Base-by-base conservation (phyloP, 2,329 filamentous ascomycete genomes). In the Hypoxylon sp. region DNA sequence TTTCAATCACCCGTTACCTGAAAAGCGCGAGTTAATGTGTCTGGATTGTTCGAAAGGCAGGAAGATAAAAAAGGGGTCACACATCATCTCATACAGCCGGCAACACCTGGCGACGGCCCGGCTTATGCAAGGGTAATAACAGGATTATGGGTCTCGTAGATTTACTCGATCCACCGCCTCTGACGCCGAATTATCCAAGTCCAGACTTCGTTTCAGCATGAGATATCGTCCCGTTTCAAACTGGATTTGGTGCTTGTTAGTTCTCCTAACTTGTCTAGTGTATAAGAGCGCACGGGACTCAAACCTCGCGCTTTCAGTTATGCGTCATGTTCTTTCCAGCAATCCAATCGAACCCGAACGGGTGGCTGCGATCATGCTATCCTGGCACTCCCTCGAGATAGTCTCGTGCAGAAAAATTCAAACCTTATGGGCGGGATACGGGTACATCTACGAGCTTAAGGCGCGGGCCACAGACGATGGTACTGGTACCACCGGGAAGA, bases 361-460 rank as follows among this genome's bases (percentile, higher is more conserved):
- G 1, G 80, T 81, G n/a, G 83, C 82, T 10, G 71, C 77, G 39
- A 74, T 79, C 10, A 78, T 85, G 70, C 75, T 84, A 21, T 78
- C 80, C 0, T 79, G 80, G 74, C 72, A 80, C 1, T 78, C 75
- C 17, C 77, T 85, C 3, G 75, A 83, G 46, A 75, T 85, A 6
- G 73, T 82, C 8, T 81, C 80, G 0, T 79, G 78, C 51, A 74
- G 67, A 3, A 75, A 80, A 35, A 61, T 84, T 0, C 84, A 86
- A 63, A 80, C 81, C 0, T 75, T 86, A 0, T 86, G 85, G 85
- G 85, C 85, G 0, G 85, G 84, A 15, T 86, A 86, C 65, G 84
- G 85, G 1, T 79, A 88, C 44, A 88, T 91, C 58, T 89, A 86
- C 74, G 82, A 84, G 11, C 72, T 91, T 31, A 82, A 76, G 2